phyloP scores from a whole-genome alignment of 1,284 basidiomycete species.

The Prillingera fragicola region DNA sequence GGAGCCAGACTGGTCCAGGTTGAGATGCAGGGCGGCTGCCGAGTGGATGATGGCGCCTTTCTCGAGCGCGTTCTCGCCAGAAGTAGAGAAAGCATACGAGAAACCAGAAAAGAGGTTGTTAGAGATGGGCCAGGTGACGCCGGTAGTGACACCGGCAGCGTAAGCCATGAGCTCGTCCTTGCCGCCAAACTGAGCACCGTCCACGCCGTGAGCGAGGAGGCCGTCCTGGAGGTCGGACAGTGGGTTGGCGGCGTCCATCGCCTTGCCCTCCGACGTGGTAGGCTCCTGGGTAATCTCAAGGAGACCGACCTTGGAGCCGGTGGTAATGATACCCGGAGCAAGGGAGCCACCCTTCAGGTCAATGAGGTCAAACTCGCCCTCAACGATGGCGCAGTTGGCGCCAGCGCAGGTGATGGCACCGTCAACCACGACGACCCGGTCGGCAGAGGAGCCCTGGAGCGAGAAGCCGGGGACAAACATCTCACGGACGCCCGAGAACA shows the following conservation, averaged over 20 bases:
- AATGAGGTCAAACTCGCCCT: constrained; percentile 29
- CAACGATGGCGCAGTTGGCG: constrained; percentile 14
- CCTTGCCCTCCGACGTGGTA: constrained; percentile 61
- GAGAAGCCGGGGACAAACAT: constrained; percentile 22
- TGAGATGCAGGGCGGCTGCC: constrained; percentile 65
- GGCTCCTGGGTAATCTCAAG: constrained; percentile 54
- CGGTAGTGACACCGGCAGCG: constrained; percentile 58
- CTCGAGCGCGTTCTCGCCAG: constrained; percentile 61
- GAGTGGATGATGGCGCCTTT: constrained; percentile 62
- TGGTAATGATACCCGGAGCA: constrained; percentile 46
- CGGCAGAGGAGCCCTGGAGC: constrained; percentile 6
- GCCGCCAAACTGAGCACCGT: constrained; percentile 65
- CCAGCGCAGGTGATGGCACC: constrained; percentile 48
- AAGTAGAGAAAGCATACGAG: constrained; percentile 60
- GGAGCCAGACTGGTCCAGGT: constrained; percentile 52
- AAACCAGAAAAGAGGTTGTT: constrained; percentile 57
- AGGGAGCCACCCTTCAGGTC: constrained; percentile 49
- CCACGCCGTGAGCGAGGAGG: constrained; percentile 59
- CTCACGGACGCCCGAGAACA: constrained; percentile 44
- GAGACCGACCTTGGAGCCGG: constrained; percentile 48
- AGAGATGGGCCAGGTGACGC: constrained; percentile 48
- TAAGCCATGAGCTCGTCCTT: constrained; percentile 60
- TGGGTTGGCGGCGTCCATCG: constrained; percentile 19
- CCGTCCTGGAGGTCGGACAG: constrained; percentile 54
- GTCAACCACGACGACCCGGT: constrained; percentile 33